A percentile compares a stretch with the other conserved stretches of the same genome.
phyloP scores from a whole-genome alignment of 495 filamentous ascomycete species.

The Umbilicaria muhlenbergii region DNA sequence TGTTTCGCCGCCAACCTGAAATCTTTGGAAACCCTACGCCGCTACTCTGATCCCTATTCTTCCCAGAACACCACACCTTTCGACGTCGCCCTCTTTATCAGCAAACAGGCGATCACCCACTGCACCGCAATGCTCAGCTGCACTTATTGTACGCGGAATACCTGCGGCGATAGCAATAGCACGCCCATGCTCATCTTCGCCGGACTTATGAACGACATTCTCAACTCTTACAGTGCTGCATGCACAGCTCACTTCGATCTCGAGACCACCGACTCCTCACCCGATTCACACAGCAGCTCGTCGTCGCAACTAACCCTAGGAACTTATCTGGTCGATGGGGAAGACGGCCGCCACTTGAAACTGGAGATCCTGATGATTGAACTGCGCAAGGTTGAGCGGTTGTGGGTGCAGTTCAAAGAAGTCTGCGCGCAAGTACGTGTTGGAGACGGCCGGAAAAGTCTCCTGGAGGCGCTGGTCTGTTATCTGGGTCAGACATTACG shows the following conservation, averaged over 20 bases:
- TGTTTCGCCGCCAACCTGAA: slow-evolving; percentile 32
- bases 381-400: slow-evolving; percentile 25
- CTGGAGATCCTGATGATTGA: slow-evolving; percentile 30
- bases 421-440: too few species aligned
- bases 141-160: not conserved
- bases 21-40: slow-evolving; percentile 28
- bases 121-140: slow-evolving; percentile 30
- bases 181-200: too few species aligned
- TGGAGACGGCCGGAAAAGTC: too few species aligned
- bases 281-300: too few species aligned
- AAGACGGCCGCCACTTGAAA: slow-evolving; percentile 27
- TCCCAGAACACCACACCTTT: slow-evolving; percentile 18
- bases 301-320: slow-evolving; percentile 23
- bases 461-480: too few species aligned
- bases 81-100: slow-evolving; percentile 27
- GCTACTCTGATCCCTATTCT: slow-evolving; percentile 22
- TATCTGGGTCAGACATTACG: too few species aligned
- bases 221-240: slow-evolving; percentile 13
- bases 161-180: too few species aligned
- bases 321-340: slow-evolving; percentile 25
- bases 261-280: too few species aligned
- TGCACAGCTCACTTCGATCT: slow-evolving; percentile 14
- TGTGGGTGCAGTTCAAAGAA: too few species aligned
- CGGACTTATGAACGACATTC: too few species aligned
- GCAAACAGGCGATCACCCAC: slow-evolving; percentile 31